Evolutionary conservation across 129 eudicot genomes (phyloP).

Genomic region (Ambrosia trifida): DNA sequence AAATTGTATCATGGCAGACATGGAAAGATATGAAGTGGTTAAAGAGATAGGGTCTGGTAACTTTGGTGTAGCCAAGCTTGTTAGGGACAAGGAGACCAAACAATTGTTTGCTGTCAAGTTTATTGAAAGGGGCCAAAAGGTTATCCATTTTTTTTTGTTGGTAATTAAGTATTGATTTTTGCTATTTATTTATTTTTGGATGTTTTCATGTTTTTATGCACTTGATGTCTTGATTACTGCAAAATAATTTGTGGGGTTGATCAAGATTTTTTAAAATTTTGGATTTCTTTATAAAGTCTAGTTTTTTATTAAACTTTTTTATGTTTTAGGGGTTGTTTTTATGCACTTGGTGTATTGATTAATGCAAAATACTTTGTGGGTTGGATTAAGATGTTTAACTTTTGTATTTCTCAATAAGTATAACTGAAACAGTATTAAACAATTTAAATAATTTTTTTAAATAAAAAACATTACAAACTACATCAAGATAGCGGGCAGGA

Average conservation of each 20-base stretch:
- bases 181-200: neutral
- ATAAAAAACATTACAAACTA: too few species aligned
- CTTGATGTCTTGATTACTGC: constrained; percentile 15
- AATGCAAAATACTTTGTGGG: neutral
- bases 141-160: constrained; percentile 5
- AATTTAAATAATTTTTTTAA: too few species aligned
- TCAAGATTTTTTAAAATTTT: constrained; percentile 13
- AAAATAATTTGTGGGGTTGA: constrained; percentile 10
- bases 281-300: constrained; percentile 1
- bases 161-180: constrained; percentile 1
- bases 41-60: constrained; percentile 74
- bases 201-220: neutral
- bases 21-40: constrained; percentile 66
- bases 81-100: constrained; percentile 46
- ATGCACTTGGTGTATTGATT: neutral
- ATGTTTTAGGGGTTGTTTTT: neutral
- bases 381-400: neutral
- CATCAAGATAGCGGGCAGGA: too few species aligned
- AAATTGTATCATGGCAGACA: constrained; percentile 12
- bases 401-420: too few species aligned
- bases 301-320: neutral
- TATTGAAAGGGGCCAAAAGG: constrained; percentile 69
- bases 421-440: too few species aligned
- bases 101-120: constrained; percentile 70
- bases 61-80: constrained; percentile 79